Conservation (phyloP, 139 green algal genomes). For the Chlorella sp. region DNA sequence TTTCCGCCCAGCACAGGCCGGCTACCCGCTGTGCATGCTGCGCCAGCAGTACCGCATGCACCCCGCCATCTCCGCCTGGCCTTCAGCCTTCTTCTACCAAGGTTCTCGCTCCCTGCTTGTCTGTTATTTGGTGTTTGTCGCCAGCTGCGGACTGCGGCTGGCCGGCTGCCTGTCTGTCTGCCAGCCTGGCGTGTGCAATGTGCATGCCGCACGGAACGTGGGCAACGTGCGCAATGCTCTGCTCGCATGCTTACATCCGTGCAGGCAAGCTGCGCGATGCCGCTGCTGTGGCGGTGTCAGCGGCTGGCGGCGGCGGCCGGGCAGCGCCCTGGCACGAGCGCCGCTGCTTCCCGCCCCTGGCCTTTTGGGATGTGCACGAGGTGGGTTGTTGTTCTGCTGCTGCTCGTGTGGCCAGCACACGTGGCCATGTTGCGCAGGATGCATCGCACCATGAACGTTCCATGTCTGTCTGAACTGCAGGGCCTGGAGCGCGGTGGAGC, state of each 20-base stretch:
- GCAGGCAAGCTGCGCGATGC: slow-evolving; percentile 49
- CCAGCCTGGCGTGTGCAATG: no score
- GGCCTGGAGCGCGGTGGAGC: slow-evolving; percentile 59
- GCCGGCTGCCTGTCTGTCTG: no score
- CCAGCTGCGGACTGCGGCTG: no score
- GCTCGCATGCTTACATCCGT: no score
- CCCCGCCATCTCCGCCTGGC: slow-evolving; percentile 69
- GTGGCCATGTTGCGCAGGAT: background rate
- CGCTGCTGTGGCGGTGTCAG: slow-evolving; percentile 35
- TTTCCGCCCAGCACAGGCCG: slow-evolving; percentile 49
- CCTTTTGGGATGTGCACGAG: slow-evolving; percentile 42
- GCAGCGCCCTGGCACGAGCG: slow-evolving; percentile 57
- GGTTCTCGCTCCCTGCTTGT: no score
- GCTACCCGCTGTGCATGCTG: slow-evolving; percentile 74
- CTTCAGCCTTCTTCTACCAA: slow-evolving; percentile 69
- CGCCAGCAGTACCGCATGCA: slow-evolving; percentile 96
- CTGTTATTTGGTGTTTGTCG: no score
- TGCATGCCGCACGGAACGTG: no score
- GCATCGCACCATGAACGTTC: background rate
- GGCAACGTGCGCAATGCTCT: no score
- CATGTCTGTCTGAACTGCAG: background rate
- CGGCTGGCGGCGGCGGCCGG: slow-evolving; percentile 18
- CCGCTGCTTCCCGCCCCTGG: slow-evolving; percentile 39
- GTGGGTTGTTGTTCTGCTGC: background rate
- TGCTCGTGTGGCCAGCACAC: no score